Percentiles rank a stretch among this genome's conserved stretches.
These are phyloP conservation scores for Suillus plorans DNA, from an alignment of 768 basidiomycete species.

Conservation along the genomic window DNA sequence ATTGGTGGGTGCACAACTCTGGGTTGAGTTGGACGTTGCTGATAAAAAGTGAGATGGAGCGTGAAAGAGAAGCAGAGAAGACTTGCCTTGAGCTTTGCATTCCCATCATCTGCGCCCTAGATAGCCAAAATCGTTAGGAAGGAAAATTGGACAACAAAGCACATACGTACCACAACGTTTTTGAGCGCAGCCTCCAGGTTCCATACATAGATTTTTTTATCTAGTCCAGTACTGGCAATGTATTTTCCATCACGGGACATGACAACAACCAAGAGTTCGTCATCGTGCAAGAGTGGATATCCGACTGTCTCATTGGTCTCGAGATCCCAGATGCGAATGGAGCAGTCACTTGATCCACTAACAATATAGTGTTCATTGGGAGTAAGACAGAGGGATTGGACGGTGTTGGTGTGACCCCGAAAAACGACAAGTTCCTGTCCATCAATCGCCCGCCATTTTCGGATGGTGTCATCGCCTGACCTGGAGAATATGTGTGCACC, in stretches of 20 bases:
- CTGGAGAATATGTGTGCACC: neutral
- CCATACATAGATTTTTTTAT: conserved; percentile 78
- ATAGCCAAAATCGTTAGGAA: neutral
- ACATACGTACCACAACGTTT: too few species aligned
- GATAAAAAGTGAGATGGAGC: too few species aligned
- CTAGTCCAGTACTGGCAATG: conserved; percentile 79
- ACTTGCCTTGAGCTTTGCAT: neutral
- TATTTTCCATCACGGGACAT: conserved; percentile 75
- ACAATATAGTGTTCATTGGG: neutral
- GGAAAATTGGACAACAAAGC: too few species aligned
- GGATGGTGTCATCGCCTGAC: fast-evolving
- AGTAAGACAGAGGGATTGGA: neutral
- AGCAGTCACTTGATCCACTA: neutral
- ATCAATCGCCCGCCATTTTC: neutral
- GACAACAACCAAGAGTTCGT: conserved; percentile 75
- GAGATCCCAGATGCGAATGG: neutral
- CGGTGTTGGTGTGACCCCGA: neutral
- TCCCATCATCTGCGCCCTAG: neutral
- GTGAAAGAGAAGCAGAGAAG: neutral
- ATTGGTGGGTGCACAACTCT: neutral
- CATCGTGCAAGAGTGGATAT: conserved; percentile 66
- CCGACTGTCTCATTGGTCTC: neutral
- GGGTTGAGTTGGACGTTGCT: neutral
- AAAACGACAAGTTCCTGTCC: neutral
- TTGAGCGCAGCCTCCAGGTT: conserved; percentile 45